phyloP scores from a whole-genome alignment of 345 rosid species.

The Arabidopsis arenosa region DNA sequence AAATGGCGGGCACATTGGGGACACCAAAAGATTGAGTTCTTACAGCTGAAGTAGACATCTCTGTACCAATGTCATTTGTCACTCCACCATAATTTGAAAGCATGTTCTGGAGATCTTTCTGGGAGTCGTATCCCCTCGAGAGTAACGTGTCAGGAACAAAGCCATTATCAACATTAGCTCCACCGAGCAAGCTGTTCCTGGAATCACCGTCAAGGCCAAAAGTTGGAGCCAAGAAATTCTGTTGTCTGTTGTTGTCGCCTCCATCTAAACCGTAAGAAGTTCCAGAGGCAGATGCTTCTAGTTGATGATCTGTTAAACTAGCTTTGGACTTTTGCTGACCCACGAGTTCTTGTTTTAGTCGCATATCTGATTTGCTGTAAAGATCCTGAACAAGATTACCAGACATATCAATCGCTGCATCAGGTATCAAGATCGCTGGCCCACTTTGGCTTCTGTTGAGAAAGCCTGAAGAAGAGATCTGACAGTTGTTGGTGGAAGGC shows the following conservation, averaged over 20 bases:
- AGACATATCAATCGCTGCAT: constrained; percentile 61
- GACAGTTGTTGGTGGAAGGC: constrained; percentile 91
- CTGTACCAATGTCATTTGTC: constrained; percentile 87
- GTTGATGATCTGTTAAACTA: constrained; percentile 73
- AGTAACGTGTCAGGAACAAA: constrained; percentile 79
- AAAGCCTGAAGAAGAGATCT: constrained; percentile 67
- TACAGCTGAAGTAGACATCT: constrained; percentile 82
- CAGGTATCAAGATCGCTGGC: constrained; percentile 59
- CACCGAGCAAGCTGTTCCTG: constrained; percentile 64
- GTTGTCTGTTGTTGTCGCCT: constrained; percentile 62
- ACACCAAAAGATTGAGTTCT: constrained; percentile 92
- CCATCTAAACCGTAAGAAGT: constrained; percentile 92
- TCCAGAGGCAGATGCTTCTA: constrained; percentile 92
- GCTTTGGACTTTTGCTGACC: constrained; percentile 71
- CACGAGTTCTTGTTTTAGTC: constrained; percentile 53
- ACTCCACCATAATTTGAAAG: constrained; percentile 78
- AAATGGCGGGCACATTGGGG: constrained; percentile 78
- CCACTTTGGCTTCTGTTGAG: constrained; percentile 69
- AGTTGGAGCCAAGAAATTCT: constrained; percentile 69
- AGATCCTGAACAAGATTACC: constrained; percentile 68
- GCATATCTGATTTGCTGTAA: constrained; percentile 64
- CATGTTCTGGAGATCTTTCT: constrained; percentile 94
- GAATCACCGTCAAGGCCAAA: constrained; percentile 81
- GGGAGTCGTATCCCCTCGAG: constrained; percentile 88
- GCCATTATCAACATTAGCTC: constrained; percentile 62